Evolutionary conservation across 768 basidiomycete species (phyloP).

Genomic region (Tylopilus subfusipes): DNA sequence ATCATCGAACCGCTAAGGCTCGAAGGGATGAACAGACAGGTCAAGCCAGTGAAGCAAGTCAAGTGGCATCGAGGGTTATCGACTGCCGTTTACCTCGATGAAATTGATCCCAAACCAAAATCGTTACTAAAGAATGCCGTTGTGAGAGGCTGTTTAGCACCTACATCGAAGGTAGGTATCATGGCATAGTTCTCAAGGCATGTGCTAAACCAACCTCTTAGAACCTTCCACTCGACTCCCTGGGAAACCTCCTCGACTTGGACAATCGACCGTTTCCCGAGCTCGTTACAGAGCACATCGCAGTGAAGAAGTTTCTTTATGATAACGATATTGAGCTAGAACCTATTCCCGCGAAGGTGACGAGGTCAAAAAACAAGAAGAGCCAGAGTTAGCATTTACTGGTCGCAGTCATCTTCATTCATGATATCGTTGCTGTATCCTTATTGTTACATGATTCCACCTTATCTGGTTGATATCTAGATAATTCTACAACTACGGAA

Average conservation of each 20-base stretch:
- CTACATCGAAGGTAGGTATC: constrained; percentile 59
- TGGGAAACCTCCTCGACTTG: constrained; percentile 67
- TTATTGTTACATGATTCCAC: constrained; percentile 22
- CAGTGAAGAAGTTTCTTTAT: constrained; percentile 78
- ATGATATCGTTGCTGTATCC: constrained; percentile 32
- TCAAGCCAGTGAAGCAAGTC: constrained; percentile 50
- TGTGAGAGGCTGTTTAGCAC: constrained; percentile 65
- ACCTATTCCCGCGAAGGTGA: constrained; percentile 42
- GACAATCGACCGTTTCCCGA: constrained; percentile 50
- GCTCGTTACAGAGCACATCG: constrained; percentile 59
- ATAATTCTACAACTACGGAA: neutral
- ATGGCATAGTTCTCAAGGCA: neutral
- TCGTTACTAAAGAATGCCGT: constrained; percentile 40
- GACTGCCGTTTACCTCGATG: constrained; percentile 59
- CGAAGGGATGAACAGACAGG: constrained; percentile 30
- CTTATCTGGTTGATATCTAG: neutral
- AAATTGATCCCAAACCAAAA: constrained; percentile 52
- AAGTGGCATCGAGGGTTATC: constrained; percentile 75
- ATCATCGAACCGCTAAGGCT: constrained; percentile 40
- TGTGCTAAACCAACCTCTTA: constrained; percentile 27
- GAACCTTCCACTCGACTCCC: constrained; percentile 60
- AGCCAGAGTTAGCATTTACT: constrained; percentile 30
- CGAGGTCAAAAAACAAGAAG: constrained; percentile 56
- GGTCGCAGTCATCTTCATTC: constrained; percentile 13
- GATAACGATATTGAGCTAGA: constrained; percentile 58